Evolutionary conservation across 2,329 filamentous ascomycete species (phyloP).

Genomic region (Colletotrichum sp.): DNA sequence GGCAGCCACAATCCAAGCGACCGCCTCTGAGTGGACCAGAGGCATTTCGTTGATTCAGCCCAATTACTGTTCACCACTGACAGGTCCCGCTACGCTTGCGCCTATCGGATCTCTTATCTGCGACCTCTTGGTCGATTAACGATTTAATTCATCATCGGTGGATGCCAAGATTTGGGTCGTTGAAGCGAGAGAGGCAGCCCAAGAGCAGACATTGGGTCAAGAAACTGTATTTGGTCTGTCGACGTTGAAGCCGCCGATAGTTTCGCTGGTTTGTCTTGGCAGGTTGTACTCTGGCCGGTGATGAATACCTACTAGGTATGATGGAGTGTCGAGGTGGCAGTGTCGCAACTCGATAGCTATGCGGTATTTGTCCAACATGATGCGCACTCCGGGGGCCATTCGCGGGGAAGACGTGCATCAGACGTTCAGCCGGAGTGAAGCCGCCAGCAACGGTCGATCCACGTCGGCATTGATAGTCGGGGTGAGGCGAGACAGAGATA

Average conservation of each 20-base stretch:
- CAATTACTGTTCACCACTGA: slow-evolving; percentile 21
- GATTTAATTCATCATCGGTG: neutral
- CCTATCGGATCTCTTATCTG: slow-evolving; percentile 12
- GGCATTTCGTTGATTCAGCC: slow-evolving; percentile 23
- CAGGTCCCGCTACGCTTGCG: neutral
- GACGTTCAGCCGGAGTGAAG: neutral
- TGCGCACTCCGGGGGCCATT: neutral
- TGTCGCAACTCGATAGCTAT: neutral
- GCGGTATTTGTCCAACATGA: neutral
- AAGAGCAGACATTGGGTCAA: neutral
- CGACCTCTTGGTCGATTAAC: neutral
- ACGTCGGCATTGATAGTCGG: neutral
- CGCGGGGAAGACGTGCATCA: neutral
- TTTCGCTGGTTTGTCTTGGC: slow-evolving; percentile 11
- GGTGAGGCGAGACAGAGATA: neutral
- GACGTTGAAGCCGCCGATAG: neutral
- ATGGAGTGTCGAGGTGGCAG: neutral
- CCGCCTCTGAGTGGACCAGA: slow-evolving; percentile 18
- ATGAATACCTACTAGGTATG: neutral
- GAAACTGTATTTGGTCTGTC: neutral
- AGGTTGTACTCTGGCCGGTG: neutral
- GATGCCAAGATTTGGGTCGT: neutral
- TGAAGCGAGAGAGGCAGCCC: neutral
- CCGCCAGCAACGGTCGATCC: neutral
- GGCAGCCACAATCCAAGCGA: slow-evolving; percentile 12